A percentile compares a stretch with the other conserved stretches of the same genome.
Evolutionary conservation across 768 basidiomycete genomes (phyloP).

Genomic region (Lactarius indigo): DNA sequence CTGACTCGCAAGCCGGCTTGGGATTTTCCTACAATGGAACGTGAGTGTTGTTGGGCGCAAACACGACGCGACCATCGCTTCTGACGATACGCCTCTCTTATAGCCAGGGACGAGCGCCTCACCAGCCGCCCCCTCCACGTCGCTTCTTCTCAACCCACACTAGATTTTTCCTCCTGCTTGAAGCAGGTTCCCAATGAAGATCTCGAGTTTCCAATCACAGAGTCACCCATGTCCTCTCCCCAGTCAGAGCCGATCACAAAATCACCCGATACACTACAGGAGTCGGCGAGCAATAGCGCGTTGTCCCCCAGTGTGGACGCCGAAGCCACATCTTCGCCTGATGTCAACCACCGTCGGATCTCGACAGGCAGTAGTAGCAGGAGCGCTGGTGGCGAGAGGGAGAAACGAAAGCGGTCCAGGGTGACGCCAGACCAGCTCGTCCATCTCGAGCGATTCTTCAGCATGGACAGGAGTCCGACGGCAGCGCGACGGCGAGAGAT

Average conservation of each 20-base stretch:
- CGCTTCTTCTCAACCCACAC: neutral
- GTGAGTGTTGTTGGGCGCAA: conserved; percentile 10
- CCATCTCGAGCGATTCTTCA: conserved; percentile 69
- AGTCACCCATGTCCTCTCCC: conserved; percentile 23
- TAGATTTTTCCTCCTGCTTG: conserved; percentile 4
- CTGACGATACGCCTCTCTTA: neutral
- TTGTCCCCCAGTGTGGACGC: conserved; percentile 18
- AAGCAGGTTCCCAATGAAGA: conserved; percentile 8
- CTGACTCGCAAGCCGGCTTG: conserved; percentile 21
- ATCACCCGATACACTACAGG: conserved; percentile 15
- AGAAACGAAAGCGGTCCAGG: conserved; percentile 71
- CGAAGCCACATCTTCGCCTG: conserved; percentile 17
- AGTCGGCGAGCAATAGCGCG: conserved; percentile 14
- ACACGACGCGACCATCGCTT: neutral
- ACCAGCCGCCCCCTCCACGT: conserved; percentile 3
- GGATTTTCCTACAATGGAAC: conserved; percentile 27
- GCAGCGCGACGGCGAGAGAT: conserved; percentile 70
- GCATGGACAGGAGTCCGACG: conserved; percentile 66
- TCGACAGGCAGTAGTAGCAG: conserved; percentile 28
- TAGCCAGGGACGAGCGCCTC: conserved; percentile 24
- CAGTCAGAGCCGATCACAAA: conserved; percentile 20
- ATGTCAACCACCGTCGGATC: conserved; percentile 14
- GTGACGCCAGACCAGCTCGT: conserved; percentile 79
- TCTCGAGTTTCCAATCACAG: conserved; percentile 7
- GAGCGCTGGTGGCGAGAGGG: conserved; percentile 32